Evolutionary conservation across 345 rosid genomes (phyloP), one percentile per base, ranked within the genome.

Genomic region (Eucalyptus sp.): DNA sequence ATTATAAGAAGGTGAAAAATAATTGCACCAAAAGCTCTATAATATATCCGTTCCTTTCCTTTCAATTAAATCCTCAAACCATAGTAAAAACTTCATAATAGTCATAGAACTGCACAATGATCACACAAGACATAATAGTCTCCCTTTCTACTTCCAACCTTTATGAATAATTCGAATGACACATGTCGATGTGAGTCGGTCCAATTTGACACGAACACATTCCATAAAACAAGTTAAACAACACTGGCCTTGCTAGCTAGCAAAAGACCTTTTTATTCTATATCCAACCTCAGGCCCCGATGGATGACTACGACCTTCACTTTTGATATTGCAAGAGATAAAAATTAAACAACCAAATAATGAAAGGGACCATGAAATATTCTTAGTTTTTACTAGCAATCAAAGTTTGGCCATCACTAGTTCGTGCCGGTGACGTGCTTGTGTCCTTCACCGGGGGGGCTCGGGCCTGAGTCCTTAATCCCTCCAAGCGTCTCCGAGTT

Each of bases 361-460:
- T 18, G 27, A 37, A 76, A 76, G 46, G 48, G 43, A 37, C 8
- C 48, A 37, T 37, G 6, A 76, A 37, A 76, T 37, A 76, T 76
- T 18, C 14, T 37, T 6, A 37, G 83, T 76, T 76, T 76, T 13
- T 18, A 44, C 15, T 76, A n/a, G 87, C 87, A 50, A 50, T 50
- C 6, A 9, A 10, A 37, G 46, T 76, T 37, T 20, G 83, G 48
- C 6, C 46, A 10, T 76, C 46, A 76, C 27, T 10, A 44, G 46
- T 76, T 37, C 8, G 25, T 71, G 48, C 83, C 8, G 14, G 83
- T 71, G 83, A 71, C 15, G 27, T 71, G 46, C 46, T 43, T 10
- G 79, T 92, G 89, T 54, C 93, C 92, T 4, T 33, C 60, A 2
- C 91, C 90, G 6, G 79, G 25, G 60, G 0, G 60, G 60, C 60